Percentiles rank a stretch among this genome's conserved stretches.
These are phyloP conservation scores for Rhodotorula sp. DNA, from an alignment of 1,284 basidiomycete species.

Conservation along the genomic window DNA sequence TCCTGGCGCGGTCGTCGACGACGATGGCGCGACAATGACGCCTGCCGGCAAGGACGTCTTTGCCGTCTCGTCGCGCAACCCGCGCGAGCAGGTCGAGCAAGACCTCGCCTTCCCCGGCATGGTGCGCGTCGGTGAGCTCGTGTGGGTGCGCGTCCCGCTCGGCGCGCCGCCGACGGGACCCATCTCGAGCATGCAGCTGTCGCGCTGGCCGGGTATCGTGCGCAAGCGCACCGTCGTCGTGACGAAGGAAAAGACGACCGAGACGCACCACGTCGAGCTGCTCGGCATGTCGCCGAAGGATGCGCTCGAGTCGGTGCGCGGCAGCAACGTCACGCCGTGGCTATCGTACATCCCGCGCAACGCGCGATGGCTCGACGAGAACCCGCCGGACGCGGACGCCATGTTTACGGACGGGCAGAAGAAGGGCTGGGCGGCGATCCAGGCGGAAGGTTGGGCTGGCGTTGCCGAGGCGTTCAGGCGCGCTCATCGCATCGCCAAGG, in stretches of 20 bases:
- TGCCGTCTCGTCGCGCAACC: background rate
- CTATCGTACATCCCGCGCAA: constrained; percentile 28
- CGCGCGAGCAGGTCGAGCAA: constrained; percentile 14
- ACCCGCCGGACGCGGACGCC: background rate
- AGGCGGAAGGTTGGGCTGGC: constrained; percentile 5
- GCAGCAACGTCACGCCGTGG: constrained; percentile 33
- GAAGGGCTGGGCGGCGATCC: constrained; percentile 25
- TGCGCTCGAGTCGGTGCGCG: constrained; percentile 15
- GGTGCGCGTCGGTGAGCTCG: constrained; percentile 31
- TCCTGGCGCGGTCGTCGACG: background rate
- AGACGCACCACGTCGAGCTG: constrained; percentile 20
- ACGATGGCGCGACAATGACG: constrained; percentile 12
- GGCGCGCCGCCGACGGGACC: constrained; percentile 11
- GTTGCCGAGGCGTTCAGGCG: constrained; percentile 20
- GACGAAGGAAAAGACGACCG: background rate
- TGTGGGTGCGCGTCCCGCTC: constrained; percentile 35
- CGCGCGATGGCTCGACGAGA: constrained; percentile 10
- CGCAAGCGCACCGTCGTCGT: constrained; percentile 9
- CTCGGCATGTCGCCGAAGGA: constrained; percentile 19
- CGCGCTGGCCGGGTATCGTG: constrained; percentile 35
- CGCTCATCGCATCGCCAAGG: constrained; percentile 27
- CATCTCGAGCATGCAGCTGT: constrained; percentile 16
- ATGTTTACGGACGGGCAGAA: background rate
- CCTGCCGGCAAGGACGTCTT: constrained; percentile 1
- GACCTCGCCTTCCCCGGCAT: constrained; percentile 16